Conservation (phyloP, 225 moss, liverwort and hornwort species). For the Ulota crispa region DNA sequence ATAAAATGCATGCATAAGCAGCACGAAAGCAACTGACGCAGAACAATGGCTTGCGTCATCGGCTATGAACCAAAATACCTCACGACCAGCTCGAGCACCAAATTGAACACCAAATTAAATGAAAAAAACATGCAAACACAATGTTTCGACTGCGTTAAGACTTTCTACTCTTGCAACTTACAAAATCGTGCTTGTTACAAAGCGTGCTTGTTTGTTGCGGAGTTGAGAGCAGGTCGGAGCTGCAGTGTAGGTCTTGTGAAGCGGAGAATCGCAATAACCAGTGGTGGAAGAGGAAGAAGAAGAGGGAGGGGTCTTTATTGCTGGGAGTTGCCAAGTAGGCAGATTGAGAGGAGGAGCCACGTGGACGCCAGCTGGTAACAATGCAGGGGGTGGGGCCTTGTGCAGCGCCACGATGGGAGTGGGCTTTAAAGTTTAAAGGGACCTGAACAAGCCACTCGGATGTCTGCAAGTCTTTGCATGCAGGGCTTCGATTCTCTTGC, state of each 20-base stretch:
- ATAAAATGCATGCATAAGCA: not conserved
- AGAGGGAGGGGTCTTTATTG: not conserved
- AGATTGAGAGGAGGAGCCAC: not conserved
- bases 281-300: not conserved
- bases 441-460: not conserved
- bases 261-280: not conserved
- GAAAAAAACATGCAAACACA: not conserved
- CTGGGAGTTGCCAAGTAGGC: slow-evolving; percentile 1
- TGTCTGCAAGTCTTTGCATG: slow-evolving; percentile 5
- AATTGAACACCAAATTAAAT: not conserved
- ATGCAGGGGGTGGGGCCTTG: not conserved
- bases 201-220: no score
- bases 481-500: not conserved
- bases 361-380: not conserved
- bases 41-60: no score
- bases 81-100: not conserved
- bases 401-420: not conserved
- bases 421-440: not conserved
- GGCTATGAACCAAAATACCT: not conserved
- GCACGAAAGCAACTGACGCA: not conserved
- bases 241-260: not conserved
- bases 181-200: not conserved
- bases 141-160: not conserved
- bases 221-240: not conserved
- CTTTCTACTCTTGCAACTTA: not conserved